These are phyloP conservation scores for Suhomyces terraborum DNA, from an alignment of 1,139 yeast genomes.

Conservation along the genomic window DNA sequence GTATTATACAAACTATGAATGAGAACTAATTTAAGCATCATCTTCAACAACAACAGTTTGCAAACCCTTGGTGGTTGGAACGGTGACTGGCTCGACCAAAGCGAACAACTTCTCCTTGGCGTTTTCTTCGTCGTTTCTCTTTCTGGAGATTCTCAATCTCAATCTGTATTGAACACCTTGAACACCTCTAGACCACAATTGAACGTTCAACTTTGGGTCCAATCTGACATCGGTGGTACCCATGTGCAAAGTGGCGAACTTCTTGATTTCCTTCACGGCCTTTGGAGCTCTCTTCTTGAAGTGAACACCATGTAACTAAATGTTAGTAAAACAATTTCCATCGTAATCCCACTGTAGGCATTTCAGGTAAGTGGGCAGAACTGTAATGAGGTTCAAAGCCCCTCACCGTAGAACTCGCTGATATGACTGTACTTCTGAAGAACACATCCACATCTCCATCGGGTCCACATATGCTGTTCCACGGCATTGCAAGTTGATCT, in stretches of 20 bases:
- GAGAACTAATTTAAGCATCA: slow-evolving; percentile 53
- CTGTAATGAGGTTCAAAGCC: no score
- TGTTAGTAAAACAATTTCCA: slow-evolving; percentile 39
- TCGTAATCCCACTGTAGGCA: background rate
- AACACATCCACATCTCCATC: no score
- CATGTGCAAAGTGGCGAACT: slow-evolving; percentile 98
- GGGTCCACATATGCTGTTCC: no score
- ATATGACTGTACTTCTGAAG: no score
- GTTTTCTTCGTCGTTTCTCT: slow-evolving; percentile 99
- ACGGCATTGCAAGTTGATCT: no score
- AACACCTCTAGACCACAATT: slow-evolving; percentile 99
- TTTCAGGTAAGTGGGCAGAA: background rate
- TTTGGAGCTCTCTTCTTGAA: slow-evolving; percentile 99
- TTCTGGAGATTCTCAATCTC: slow-evolving; percentile 99
- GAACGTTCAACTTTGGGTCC: slow-evolving; percentile 98
- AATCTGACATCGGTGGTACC: slow-evolving; percentile 99
- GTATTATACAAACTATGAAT: slow-evolving; percentile 16
- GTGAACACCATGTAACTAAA: slow-evolving; percentile 91
- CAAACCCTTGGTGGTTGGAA: slow-evolving; percentile 95
- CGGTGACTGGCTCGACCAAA: slow-evolving; percentile 95
- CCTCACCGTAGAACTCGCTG: no score
- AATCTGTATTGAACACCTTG: slow-evolving; percentile 98
- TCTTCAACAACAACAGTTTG: slow-evolving; percentile 95
- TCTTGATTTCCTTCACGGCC: slow-evolving; percentile 99
- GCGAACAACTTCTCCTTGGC: slow-evolving; percentile 98